phyloP scores from a whole-genome alignment of 148 eudicot species.

The Euryodendron excelsum region DNA sequence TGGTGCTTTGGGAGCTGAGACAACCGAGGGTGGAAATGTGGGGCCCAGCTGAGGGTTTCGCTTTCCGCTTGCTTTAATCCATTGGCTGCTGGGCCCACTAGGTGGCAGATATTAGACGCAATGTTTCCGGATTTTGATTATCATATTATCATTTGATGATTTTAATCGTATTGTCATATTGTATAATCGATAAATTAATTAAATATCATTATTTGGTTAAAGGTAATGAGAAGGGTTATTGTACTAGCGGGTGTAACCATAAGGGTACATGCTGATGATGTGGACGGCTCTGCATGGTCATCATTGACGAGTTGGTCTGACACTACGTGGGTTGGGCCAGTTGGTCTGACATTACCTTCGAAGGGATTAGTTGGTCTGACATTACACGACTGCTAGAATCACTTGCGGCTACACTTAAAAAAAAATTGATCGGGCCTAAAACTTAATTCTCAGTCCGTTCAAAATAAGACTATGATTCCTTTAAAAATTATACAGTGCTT shows the following conservation, averaged over 20 bases:
- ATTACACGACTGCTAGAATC: too few species aligned
- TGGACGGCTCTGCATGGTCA: neutral
- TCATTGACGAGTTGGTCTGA: too few species aligned
- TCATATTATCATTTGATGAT: neutral
- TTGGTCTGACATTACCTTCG: too few species aligned
- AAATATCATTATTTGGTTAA: neutral
- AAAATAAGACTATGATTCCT: too few species aligned
- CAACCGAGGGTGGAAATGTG: neutral
- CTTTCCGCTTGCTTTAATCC: conserved; percentile 25
- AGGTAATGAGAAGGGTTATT: neutral
- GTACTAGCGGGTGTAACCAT: neutral
- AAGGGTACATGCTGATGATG: neutral
- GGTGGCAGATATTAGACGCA: conserved; percentile 31
- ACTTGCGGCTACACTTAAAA: too few species aligned
- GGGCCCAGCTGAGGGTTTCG: neutral
- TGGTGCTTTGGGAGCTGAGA: neutral
- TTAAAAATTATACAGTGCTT: too few species aligned
- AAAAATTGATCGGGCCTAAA: too few species aligned
- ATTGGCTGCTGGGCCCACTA: conserved; percentile 15
- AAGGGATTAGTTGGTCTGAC: too few species aligned
- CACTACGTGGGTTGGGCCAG: too few species aligned
- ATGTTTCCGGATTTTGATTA: neutral
- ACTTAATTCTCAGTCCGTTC: too few species aligned
- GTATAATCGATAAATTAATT: neutral
- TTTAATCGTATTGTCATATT: neutral